Evolutionary conservation across 805 yeast genomes (phyloP), one percentile per base, ranked within the genome.

Genomic region (Hagleromyces aurorensis): DNA sequence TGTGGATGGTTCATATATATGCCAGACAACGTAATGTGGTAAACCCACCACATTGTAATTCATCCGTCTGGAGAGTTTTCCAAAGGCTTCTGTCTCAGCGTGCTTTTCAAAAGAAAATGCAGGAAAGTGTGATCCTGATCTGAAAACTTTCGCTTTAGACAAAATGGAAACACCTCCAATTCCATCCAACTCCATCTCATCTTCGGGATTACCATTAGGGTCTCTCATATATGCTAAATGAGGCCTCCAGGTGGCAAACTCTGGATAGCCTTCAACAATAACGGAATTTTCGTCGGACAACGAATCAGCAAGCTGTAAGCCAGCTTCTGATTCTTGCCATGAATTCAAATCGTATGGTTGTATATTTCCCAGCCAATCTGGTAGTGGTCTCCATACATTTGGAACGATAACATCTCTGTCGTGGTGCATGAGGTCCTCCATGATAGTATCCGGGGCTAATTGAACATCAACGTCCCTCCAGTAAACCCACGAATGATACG

Each of bases 401-500:
- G 97, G 97, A 11, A 89, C 96, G 29, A 89, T 84, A 16, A 89
- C 91, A 54, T 89, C 97, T 51, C 72, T 74, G 53, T 80, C 75
- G 56, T 85, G 95, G 46, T 74, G 81, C 96, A 89, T 89, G 46
- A 87, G 64, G 58, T 87, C 96, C 57, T 87, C 95, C 38, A 87
- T 57, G 37, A 87, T 74, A 1, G 95, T 78, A 1, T 77, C 68
- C 4, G 96, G 94, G 17, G 80, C 75, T 0, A 87, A 77, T 54
- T 87, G 95, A n/a, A 89, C 94, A 57, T 89, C 97, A 8, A 91
- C 95, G 62, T 89, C 97, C 58, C 97, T 68, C 97, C 97, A 89
- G 56, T 87, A 86, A 6, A 89, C 96, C 81, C 87, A 86, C 6
- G 94, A 76, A 54, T 89, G 97, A 54, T 89, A 77, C 1, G 97